phyloP scores from a whole-genome alignment of 495 filamentous ascomycete species.

The Pseudotulostoma volvatum region DNA sequence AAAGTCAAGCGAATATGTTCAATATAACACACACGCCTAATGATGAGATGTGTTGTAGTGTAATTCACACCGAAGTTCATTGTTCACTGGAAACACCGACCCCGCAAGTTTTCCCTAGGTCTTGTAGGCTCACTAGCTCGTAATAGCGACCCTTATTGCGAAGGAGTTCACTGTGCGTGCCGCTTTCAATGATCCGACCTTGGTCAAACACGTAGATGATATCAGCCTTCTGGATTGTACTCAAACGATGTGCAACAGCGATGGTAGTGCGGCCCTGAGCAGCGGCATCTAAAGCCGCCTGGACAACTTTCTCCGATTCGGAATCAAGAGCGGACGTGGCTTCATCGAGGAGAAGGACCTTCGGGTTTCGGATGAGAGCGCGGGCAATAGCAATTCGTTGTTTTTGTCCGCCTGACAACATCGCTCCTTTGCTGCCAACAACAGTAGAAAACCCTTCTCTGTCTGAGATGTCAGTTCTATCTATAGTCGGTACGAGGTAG shows the following conservation, averaged over 20 bases:
- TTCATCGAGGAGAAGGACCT: constrained; percentile 86
- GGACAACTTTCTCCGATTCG: constrained; percentile 85
- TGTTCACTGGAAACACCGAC: no score
- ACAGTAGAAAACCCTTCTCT: constrained; percentile 88
- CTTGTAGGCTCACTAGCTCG: constrained; percentile 67
- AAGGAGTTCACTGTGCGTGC: constrained; percentile 54
- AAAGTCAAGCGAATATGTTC: no score
- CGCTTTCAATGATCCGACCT: constrained; percentile 55
- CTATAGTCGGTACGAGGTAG: no score
- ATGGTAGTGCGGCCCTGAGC: constrained; percentile 88
- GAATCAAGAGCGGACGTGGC: constrained; percentile 93
- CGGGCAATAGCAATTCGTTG: constrained; percentile 83
- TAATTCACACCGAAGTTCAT: no score
- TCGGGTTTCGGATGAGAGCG: constrained; percentile 86
- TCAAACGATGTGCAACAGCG: constrained; percentile 85
- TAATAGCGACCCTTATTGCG: constrained; percentile 50
- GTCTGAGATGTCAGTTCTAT: no score
- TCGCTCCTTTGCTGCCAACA: constrained; percentile 85
- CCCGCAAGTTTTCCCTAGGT: constrained; percentile 51
- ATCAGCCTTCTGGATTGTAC: constrained; percentile 82
- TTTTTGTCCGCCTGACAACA: constrained; percentile 89
- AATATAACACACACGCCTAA: no score
- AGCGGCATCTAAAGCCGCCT: constrained; percentile 78
- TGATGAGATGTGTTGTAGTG: no score
- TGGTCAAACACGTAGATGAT: constrained; percentile 86